These are phyloP conservation scores for Amaranthus hypochondriacus DNA, from an alignment of 148 eudicot genomes.

Conservation along the genomic window DNA sequence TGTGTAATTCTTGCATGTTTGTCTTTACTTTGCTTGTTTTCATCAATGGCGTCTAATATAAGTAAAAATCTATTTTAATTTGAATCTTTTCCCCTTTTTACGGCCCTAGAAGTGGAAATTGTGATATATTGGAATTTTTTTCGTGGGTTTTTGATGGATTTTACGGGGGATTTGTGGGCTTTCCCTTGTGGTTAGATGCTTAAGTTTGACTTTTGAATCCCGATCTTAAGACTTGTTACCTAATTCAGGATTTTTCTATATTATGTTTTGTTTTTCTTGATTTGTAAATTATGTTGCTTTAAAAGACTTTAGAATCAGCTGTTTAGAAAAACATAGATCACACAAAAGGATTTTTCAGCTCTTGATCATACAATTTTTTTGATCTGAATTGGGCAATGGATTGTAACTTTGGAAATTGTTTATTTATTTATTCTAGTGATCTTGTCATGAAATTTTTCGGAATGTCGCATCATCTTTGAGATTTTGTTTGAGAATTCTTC, in stretches of 20 bases:
- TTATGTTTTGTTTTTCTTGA: background rate
- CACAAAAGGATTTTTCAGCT: background rate
- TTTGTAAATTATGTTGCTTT: background rate
- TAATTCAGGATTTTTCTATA: background rate
- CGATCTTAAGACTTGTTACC: background rate
- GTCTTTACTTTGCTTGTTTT: slow-evolving; percentile 12
- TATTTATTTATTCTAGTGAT: background rate
- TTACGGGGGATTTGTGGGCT: background rate
- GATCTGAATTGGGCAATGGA: background rate
- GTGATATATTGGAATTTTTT: background rate
- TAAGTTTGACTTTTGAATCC: background rate
- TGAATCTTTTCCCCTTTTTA: background rate
- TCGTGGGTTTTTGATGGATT: background rate
- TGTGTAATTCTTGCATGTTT: slow-evolving; percentile 18
- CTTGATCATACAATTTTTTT: background rate
- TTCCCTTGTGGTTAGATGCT: background rate
- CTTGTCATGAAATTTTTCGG: no score
- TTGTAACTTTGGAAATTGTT: no score
- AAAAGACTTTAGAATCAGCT: no score
- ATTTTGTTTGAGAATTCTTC: background rate
- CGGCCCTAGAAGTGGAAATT: background rate
- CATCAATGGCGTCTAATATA: background rate
- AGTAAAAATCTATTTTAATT: background rate
- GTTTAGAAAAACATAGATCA: background rate
- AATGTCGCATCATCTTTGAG: background rate